Evolutionary conservation across 2,329 filamentous ascomycete genomes (phyloP).

Genomic region (Clonostachys chloroleuca): DNA sequence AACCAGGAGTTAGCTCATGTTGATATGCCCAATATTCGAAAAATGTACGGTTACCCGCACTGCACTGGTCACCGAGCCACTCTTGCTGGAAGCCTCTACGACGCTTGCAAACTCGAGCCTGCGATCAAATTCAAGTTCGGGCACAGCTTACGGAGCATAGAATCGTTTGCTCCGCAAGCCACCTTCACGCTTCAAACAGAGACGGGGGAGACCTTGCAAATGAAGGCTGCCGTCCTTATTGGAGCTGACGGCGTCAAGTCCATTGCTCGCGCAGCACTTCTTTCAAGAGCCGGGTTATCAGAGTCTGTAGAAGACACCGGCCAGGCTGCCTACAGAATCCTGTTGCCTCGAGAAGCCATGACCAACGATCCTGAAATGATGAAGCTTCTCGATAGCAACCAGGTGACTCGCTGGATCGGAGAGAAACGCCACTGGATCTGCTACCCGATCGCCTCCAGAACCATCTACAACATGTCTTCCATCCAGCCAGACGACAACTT

Average conservation of each 20-base stretch:
- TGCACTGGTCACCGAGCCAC: slow-evolving; percentile 76
- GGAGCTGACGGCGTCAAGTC: slow-evolving; percentile 55
- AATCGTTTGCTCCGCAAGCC: slow-evolving; percentile 54
- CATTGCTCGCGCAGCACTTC: slow-evolving; percentile 43
- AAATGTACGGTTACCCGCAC: slow-evolving; percentile 70
- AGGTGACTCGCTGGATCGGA: slow-evolving; percentile 72
- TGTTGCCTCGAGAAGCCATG: slow-evolving; percentile 67
- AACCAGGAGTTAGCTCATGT: slow-evolving; percentile 69
- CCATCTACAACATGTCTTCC: slow-evolving; percentile 61
- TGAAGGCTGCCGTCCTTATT: slow-evolving; percentile 49
- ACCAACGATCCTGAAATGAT: slow-evolving; percentile 62
- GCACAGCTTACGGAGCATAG: slow-evolving; percentile 48
- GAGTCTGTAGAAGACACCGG: slow-evolving; percentile 52
- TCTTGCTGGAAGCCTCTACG: slow-evolving; percentile 64
- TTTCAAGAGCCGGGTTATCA: slow-evolving; percentile 42
- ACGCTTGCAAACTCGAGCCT: slow-evolving; percentile 61
- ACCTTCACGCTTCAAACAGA: slow-evolving; percentile 56
- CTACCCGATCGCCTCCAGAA: slow-evolving; percentile 66
- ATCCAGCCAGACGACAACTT: slow-evolving; percentile 59
- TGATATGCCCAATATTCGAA: slow-evolving; percentile 60
- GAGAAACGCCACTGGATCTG: slow-evolving; percentile 73
- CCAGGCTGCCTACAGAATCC: slow-evolving; percentile 76
- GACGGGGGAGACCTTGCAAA: slow-evolving; percentile 45
- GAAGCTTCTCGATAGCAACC: slow-evolving; percentile 61
- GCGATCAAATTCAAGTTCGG: slow-evolving; percentile 67